Base-by-base conservation (phyloP, 352 stramenopile species). In the Phytophthora sp. region DNA sequence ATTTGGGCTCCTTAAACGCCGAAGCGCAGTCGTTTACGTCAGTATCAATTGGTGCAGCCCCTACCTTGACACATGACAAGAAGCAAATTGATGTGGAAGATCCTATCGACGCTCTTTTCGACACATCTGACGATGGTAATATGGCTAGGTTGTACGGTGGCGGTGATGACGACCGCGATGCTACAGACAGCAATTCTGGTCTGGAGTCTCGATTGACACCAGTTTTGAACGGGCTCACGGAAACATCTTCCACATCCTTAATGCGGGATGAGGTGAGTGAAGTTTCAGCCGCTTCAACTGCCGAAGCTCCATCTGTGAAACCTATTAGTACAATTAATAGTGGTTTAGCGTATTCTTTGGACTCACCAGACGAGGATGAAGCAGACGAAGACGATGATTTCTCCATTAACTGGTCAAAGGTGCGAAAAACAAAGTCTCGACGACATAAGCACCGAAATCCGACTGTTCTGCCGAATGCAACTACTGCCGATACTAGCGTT, bases 61-160 rank as follows among this genome's bases (percentile, higher is more conserved):
- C 53, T 17, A 30, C 21, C 42, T 12, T 20, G n/a, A 62, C 39
- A 24, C 34, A 26, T n/a, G 11, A 24, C 15, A 50, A 32, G 43
- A 37, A 43, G n/a, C 23, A 65, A 54, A 1, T 15, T 4, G 54
- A 65, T 4, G 62, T 71, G 6, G 63, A 77, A 20, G 84, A 93
- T 55, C 54, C 65, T 13, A 91, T 93, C 34, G 82, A 93, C 57
- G 76, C 80, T 26, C 60, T 93, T 4, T 93, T 93, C 31, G 82
- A 91, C 37, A 61, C 50, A 2, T 77, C 74, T 0, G 55, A 64
- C 18, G 84, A 88, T 30, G 57, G 62, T 54, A 74, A 90, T 45
- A 69, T 92, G 53, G 45, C 58, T 0, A 62, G 70, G 17, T 38
- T 76, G 21, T 74, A 68, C 24, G 52, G 53, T 34, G 54, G 13